A percentile compares a stretch with the other conserved stretches of the same genome.
Evolutionary conservation across 1,139 yeast genomes (phyloP).

Genomic region (Saccharomyces hybrid): DNA sequence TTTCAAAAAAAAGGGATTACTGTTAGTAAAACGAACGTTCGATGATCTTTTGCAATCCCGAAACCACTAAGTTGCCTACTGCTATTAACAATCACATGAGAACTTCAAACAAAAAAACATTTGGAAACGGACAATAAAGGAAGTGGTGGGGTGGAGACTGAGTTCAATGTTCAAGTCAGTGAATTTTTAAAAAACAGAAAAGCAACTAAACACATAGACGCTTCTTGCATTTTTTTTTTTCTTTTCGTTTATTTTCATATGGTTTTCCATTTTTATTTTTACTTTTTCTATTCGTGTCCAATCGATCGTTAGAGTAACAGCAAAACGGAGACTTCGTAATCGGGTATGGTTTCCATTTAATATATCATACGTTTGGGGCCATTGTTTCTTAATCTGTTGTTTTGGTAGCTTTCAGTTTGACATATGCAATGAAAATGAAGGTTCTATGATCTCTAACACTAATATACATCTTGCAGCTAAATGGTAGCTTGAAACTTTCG

Average conservation of each 20-base stretch:
- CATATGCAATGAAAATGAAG: neutral
- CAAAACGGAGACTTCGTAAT: neutral
- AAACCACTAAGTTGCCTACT: constrained; percentile 27
- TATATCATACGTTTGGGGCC: constrained; percentile 36
- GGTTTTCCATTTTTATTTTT: neutral
- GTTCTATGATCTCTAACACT: neutral
- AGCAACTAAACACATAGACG: constrained; percentile 7
- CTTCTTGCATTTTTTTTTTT: neutral
- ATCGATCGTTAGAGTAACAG: neutral
- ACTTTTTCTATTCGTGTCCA: neutral
- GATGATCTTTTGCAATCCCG: constrained; percentile 5
- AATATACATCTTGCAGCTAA: neutral
- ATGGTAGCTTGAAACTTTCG: neutral
- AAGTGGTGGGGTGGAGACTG: neutral
- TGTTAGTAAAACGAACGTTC: neutral
- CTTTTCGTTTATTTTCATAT: neutral
- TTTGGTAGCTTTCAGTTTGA: neutral
- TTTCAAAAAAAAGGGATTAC: neutral
- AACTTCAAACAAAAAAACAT: neutral
- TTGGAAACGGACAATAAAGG: neutral
- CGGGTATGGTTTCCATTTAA: constrained; percentile 4
- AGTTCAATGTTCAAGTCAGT: constrained; percentile 10
- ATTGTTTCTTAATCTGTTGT: constrained; percentile 17
- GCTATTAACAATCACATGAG: constrained; percentile 34
- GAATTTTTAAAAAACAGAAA: constrained; percentile 35